Evolutionary conservation across 2,329 filamentous ascomycete species (phyloP).

Genomic region (Xylariales sp.): DNA sequence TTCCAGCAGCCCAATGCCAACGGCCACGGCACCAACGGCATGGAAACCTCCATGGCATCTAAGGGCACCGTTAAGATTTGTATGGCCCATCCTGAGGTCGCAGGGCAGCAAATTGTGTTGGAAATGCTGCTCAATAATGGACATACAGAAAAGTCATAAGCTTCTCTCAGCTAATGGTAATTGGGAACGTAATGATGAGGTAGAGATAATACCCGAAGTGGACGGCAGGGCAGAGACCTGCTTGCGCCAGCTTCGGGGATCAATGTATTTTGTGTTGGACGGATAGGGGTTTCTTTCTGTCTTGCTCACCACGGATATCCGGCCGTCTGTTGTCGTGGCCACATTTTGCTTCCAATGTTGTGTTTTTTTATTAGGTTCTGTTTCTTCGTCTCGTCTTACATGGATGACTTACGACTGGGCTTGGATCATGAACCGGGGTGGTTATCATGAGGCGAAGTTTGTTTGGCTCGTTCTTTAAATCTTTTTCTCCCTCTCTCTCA

Average conservation of each 20-base stretch:
- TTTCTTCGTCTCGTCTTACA: no score
- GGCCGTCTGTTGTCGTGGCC: slow-evolving; percentile 5
- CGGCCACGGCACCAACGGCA: slow-evolving; percentile 25
- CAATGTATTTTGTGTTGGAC: no score
- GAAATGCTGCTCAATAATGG: slow-evolving; percentile 92
- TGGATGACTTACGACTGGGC: no score
- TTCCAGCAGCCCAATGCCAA: slow-evolving; percentile 27
- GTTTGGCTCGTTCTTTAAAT: not conserved
- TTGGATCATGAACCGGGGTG: not conserved
- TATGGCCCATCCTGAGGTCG: slow-evolving; percentile 88
- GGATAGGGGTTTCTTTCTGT: not conserved
- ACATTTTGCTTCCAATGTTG: not conserved
- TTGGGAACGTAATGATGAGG: no score
- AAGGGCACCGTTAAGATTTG: slow-evolving; percentile 86
- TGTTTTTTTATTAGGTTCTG: no score
- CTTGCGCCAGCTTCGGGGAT: no score
- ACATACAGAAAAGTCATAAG: slow-evolving; percentile 47
- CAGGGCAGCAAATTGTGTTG: slow-evolving; percentile 80
- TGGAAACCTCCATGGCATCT: slow-evolving; percentile 38
- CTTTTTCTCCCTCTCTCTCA: not conserved
- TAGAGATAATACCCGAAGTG: no score
- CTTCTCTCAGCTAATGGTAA: no score
- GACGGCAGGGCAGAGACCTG: no score
- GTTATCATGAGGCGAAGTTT: not conserved
- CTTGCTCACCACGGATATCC: slow-evolving; percentile 5